Conservation (phyloP, 257 asterid genomes). For the Asclepias syriaca region DNA sequence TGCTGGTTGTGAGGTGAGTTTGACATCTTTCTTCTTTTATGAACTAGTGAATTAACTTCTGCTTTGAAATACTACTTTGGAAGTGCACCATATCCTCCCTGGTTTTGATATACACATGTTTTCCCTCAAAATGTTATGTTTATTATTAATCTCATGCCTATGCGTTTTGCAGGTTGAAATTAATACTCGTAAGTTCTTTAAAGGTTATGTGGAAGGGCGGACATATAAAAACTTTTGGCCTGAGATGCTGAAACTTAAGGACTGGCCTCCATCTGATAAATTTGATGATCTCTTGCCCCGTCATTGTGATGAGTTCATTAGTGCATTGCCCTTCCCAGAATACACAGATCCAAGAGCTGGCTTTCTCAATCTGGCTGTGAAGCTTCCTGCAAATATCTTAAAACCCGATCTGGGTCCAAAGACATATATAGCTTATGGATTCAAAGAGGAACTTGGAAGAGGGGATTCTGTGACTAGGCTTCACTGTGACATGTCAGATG, state of each 20-base stretch:
- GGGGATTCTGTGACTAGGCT: constrained; percentile 98
- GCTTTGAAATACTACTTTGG: not conserved
- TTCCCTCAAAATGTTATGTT: not conserved
- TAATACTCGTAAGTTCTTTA: constrained; percentile 58
- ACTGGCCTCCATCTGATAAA: constrained; percentile 93
- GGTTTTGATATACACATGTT: not conserved
- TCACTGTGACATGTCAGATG: constrained; percentile 95
- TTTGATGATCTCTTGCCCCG: constrained; percentile 88
- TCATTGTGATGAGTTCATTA: constrained; percentile 82
- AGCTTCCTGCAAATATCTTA: constrained; percentile 57
- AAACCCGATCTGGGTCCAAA: constrained; percentile 96
- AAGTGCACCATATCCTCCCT: not conserved
- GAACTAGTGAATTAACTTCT: constrained; percentile 3
- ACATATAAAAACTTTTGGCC: constrained; percentile 75
- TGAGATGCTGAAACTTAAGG: constrained; percentile 96
- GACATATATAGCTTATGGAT: constrained; percentile 89
- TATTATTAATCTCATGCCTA: not conserved
- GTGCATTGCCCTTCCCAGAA: constrained; percentile 84
- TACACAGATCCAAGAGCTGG: constrained; percentile 83
- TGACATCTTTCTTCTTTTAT: constrained; percentile 10
- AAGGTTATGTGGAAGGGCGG: constrained; percentile 77
- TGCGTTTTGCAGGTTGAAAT: constrained; percentile 55
- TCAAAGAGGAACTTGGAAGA: constrained; percentile 69
- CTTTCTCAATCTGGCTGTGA: constrained; percentile 74
- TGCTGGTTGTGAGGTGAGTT: constrained; percentile 78